phyloP scores from a whole-genome alignment of 352 stramenopile species.

The Achlya hypogyna region DNA sequence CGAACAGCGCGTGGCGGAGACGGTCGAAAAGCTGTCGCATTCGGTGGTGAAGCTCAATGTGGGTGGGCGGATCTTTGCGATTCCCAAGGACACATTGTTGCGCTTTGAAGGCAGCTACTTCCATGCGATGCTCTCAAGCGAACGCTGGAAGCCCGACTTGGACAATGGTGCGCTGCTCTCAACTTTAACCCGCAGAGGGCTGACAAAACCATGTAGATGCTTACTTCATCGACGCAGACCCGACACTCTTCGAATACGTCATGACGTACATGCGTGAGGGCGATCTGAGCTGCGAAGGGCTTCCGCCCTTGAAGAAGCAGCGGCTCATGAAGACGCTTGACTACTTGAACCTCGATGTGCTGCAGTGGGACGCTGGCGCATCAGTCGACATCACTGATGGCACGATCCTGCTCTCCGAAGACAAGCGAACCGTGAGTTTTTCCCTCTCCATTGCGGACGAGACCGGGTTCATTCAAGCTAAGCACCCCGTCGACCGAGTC shows the following conservation, averaged over 20 bases:
- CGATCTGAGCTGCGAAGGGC: conserved; percentile 16
- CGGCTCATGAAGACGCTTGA: conserved; percentile 16
- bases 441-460: conserved; percentile 16
- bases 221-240: conserved; percentile 19
- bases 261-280: conserved; percentile 17
- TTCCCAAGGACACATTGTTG: conserved; percentile 15
- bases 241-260: conserved; percentile 17
- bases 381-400: conserved; percentile 13
- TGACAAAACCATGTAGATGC: conserved; percentile 3
- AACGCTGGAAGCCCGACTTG: conserved; percentile 9
- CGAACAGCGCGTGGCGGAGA: conserved; percentile 6
- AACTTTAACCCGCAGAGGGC: background rate
- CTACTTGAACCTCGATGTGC: conserved; percentile 18
- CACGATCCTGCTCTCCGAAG: conserved; percentile 15
- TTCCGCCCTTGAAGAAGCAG: conserved; percentile 15
- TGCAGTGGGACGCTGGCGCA: conserved; percentile 9
- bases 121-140: conserved; percentile 21
- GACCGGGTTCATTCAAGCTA: conserved; percentile 18
- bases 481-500: conserved; percentile 12
- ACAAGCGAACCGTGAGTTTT: conserved; percentile 17
- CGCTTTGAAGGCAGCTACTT: conserved; percentile 21
- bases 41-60: conserved; percentile 21
- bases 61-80: conserved; percentile 20
- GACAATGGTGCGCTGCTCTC: conserved; percentile 3
- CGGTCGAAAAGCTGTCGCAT: conserved; percentile 5